These are phyloP conservation scores for Solanum gandarillasii DNA, from an alignment of 257 asterid species.

Conservation along the genomic window DNA sequence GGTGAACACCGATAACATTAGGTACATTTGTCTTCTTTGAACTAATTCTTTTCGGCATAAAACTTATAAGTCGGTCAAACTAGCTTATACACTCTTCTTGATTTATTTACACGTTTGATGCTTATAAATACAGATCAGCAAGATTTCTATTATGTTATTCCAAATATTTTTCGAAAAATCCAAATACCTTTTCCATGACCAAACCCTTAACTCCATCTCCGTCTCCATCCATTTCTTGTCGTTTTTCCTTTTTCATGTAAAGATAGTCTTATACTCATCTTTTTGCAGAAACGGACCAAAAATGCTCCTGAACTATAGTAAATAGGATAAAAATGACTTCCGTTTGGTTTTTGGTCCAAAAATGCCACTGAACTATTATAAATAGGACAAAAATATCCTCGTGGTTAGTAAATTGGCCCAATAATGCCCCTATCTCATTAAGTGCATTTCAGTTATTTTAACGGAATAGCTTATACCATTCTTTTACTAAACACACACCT, in stretches of 20 bases:
- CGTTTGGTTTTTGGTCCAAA: too few relatives aligned
- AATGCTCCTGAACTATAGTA: too few relatives aligned
- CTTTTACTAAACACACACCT: not conserved
- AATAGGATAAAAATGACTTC: too few relatives aligned
- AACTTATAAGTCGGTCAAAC: not conserved
- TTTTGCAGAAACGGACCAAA: too few relatives aligned
- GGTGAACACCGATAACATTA: conserved; percentile 63
- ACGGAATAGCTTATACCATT: not conserved
- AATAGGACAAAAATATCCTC: too few relatives aligned
- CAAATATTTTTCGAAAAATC: not conserved
- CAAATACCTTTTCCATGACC: not conserved
- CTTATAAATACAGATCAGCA: not conserved
- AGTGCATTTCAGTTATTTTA: not conserved
- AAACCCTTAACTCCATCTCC: too few relatives aligned
- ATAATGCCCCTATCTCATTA: not conserved
- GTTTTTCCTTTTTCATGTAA: too few relatives aligned
- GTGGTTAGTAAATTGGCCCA: not conserved
- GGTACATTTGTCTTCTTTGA: conserved; percentile 15
- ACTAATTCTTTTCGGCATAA: not conserved
- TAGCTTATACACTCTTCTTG: not conserved
- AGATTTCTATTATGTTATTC: not conserved
- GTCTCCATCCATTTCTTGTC: too few relatives aligned
- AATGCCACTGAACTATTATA: too few relatives aligned
- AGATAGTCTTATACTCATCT: too few relatives aligned
- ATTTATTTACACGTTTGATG: not conserved